Evolutionary conservation across 2,329 filamentous ascomycete genomes (phyloP), one percentile per base, ranked within the genome.

Genomic region (Penicillium oxalicum): DNA sequence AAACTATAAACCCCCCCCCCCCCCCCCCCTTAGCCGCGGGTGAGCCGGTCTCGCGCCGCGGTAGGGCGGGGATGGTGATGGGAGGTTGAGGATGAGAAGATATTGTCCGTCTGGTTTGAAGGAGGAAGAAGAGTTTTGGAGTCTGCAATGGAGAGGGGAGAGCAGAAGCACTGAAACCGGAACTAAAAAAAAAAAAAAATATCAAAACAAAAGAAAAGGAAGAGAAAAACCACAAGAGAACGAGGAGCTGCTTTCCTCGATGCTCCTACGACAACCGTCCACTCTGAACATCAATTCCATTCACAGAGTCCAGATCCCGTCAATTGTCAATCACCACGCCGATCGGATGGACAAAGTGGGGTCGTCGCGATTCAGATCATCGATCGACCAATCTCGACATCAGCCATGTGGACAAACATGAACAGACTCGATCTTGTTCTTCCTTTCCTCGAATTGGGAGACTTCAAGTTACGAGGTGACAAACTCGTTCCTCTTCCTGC

Each of bases 21-120:
- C n/a, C 56, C 54, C 52, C 35, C 9, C 26, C 29, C 5, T 32
- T 11, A 32, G 48, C 57, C 46, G 55, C 29, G 52, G 52, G 50
- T 53, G 54, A 49, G 52, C 46, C 43, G 57, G 57, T 44, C 53
- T 58, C 43, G 18, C 49, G 47, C 47, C 48, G 45, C 38, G 49
- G 44, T 9, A 38, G 52, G 54, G 55, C 54, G 57, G 52, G 49
- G 54, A 50, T 40, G 54, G 41, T 50, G 48, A 53, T 45, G 35
- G 18, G 18, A 39, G 37, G 43, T 8, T 47, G 35, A 33, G 36
- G 37, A 33, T 12, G 45, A 44, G 38, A 24, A 28, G 28, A 9
- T 33, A 39, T 40, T 2, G 18, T 18, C 18, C 18, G 26, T 18
- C 35, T 7, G 33, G 44, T 28, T n/a, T 5, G 35, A 40, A 41